These are phyloP conservation scores for Diaporthe sp. DNA, from an alignment of 2,329 filamentous ascomycete species.

Conservation along the genomic window DNA sequence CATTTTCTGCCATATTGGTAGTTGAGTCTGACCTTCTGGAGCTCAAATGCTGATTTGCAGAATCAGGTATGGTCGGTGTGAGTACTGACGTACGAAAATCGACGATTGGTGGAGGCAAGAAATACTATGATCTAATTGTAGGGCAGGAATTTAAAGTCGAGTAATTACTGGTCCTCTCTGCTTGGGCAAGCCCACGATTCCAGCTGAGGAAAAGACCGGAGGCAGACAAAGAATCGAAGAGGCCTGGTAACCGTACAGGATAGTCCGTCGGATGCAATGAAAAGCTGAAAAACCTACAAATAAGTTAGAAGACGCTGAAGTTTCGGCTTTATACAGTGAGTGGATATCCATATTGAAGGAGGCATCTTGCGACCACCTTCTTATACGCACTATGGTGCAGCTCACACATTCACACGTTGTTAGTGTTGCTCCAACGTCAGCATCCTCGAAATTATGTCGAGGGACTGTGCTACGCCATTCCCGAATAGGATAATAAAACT, in stretches of 20 bases:
- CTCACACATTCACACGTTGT: fast-evolving
- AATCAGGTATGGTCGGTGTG: background rate
- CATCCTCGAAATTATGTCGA: background rate
- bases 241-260: too few species aligned
- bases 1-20: background rate
- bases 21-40: background rate
- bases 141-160: too few species aligned
- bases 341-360: background rate
- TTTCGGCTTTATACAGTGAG: background rate
- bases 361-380: background rate
- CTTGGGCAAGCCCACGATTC: too few species aligned
- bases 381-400: background rate
- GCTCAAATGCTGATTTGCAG: background rate
- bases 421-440: background rate
- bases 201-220: too few species aligned
- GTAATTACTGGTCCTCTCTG: too few species aligned
- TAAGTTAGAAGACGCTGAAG: too few species aligned
- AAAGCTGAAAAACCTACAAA: too few species aligned
- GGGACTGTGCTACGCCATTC: background rate
- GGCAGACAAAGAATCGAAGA: background rate
- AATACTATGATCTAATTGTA: too few species aligned
- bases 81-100: background rate
- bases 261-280: too few species aligned
- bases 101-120: too few species aligned
- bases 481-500: constrained; percentile 19